Evolutionary conservation across 2,329 filamentous ascomycete genomes (phyloP).

Genomic region (Torrubiella hemipterigena): DNA sequence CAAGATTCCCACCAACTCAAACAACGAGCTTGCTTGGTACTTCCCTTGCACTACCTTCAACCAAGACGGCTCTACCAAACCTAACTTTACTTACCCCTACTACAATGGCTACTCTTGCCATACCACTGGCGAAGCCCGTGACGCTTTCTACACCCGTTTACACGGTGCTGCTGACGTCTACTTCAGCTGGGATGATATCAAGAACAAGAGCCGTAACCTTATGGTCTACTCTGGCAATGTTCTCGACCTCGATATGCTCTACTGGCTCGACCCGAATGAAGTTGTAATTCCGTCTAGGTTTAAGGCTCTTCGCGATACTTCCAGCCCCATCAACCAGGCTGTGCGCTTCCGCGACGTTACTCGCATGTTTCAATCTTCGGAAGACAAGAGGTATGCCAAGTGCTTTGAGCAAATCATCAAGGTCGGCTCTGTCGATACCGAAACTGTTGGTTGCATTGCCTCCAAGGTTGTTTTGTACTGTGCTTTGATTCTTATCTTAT

Average conservation of each 20-base stretch:
- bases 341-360: slow-evolving; percentile 83
- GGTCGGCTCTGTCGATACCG: slow-evolving; percentile 90
- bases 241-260: slow-evolving; percentile 74
- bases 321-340: slow-evolving; percentile 42
- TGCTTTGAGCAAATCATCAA: slow-evolving; percentile 92
- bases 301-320: slow-evolving; percentile 62
- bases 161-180: slow-evolving; percentile 72
- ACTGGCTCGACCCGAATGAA: slow-evolving; percentile 79
- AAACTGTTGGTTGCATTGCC: slow-evolving; percentile 93
- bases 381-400: slow-evolving; percentile 71
- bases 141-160: slow-evolving; percentile 63
- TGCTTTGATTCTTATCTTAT: slow-evolving; percentile 80
- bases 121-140: slow-evolving; percentile 56
- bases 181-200: slow-evolving; percentile 90
- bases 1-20: slow-evolving; percentile 64
- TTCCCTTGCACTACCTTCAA: slow-evolving; percentile 89
- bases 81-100: slow-evolving; percentile 61
- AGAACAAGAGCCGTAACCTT: slow-evolving; percentile 77
- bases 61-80: slow-evolving; percentile 75
- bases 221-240: slow-evolving; percentile 93
- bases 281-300: slow-evolving; percentile 68
- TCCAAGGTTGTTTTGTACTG: slow-evolving; percentile 95
- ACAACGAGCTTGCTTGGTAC: slow-evolving; percentile 81
- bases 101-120: slow-evolving; percentile 87
- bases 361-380: slow-evolving; percentile 65